These are phyloP conservation scores for Leishmania tropica DNA, from an alignment of 208 protist species.

Conservation along the genomic window DNA sequence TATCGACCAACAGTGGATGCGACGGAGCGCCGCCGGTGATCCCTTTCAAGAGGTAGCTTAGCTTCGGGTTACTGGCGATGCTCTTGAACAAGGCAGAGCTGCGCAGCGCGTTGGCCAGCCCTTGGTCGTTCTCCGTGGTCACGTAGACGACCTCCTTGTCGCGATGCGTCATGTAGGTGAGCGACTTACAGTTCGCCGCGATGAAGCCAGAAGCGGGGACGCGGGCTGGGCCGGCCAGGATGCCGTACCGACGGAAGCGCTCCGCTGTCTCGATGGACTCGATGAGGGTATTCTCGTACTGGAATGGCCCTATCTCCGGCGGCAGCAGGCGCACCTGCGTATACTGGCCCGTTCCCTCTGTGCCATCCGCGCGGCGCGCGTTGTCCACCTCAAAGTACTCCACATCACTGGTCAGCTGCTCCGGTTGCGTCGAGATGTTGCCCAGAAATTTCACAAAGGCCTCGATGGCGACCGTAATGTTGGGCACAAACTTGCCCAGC, in stretches of 20 bases:
- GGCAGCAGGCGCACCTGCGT: conserved; percentile 72
- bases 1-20: conserved; percentile 45
- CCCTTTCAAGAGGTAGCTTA: conserved; percentile 54
- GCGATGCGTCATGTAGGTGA: conserved; percentile 66
- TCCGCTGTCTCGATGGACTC: conserved; percentile 71
- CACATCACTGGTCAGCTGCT: conserved; percentile 33
- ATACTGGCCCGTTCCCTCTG: conserved; percentile 44
- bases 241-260: conserved; percentile 70
- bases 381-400: conserved; percentile 50
- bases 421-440: conserved; percentile 41
- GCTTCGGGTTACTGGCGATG: conserved; percentile 52
- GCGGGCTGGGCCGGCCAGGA: conserved; percentile 61
- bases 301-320: conserved; percentile 66
- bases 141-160: conserved; percentile 70
- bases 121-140: conserved; percentile 59
- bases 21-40: background rate
- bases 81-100: conserved; percentile 52
- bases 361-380: conserved; percentile 23
- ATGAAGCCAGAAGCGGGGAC: conserved; percentile 72
- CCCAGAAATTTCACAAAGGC: conserved; percentile 75
- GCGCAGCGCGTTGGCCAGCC: conserved; percentile 42
- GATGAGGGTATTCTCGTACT: conserved; percentile 77
- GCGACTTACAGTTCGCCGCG: conserved; percentile 56
- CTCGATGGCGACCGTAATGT: conserved; percentile 79
- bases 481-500: conserved; percentile 84